Base-by-base conservation (phyloP, 139 green algal species). In the Zygnema circumcarinatum region DNA sequence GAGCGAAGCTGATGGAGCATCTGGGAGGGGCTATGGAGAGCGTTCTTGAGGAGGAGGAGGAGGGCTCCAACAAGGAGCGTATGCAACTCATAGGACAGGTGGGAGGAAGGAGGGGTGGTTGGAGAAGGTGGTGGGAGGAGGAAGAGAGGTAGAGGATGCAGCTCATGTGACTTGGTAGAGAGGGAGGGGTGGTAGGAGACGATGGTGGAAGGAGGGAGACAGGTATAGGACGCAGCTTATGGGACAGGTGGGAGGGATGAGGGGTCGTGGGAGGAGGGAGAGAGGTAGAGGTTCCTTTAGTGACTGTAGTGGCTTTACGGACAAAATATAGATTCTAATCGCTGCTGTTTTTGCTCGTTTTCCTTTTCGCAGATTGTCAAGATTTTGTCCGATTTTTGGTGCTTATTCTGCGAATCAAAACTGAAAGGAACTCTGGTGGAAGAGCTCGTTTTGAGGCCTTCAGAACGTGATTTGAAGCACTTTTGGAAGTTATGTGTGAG, bases 351-450 rank as follows among this genome's bases (percentile, higher is more conserved):
- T n/a, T n/a, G n/a, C n/a, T n/a, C n/a, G n/a, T n/a, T n/a, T n/a
- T n/a, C n/a, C n/a, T n/a, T 52, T 22, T 83, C 2, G 80, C 80
- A 86, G 80, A 38, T 86, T 31, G 31, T 79, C 29, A 16, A 86
- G 38, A 80, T 88, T 40, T 79, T 32, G 36, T 87, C 83, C 0
- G 83, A 88, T 52, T 39, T 87, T 54, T 88, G 83, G 83, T 39
- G 73, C 16, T 41, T 85, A 2, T 88, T 88, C 74, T 41, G 75
- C 25, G n/a, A 74, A 79, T 38, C 74, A 38, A 88, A 88, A 76
- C 74, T 88, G 25, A 87, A 88, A 2, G 83, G 74, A 31, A 76
- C 83, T 3, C 25, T 41, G 35, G 25, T 88, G 40, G 75, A 88
- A 32, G n/a, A 36, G 35, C 40, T 85, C n/a, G 74, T n/a, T 1